Evolutionary conservation across 140 eudicot genomes (phyloP), one percentile per base, ranked within the genome.

Genomic region (Erigeron philadelphicus): DNA sequence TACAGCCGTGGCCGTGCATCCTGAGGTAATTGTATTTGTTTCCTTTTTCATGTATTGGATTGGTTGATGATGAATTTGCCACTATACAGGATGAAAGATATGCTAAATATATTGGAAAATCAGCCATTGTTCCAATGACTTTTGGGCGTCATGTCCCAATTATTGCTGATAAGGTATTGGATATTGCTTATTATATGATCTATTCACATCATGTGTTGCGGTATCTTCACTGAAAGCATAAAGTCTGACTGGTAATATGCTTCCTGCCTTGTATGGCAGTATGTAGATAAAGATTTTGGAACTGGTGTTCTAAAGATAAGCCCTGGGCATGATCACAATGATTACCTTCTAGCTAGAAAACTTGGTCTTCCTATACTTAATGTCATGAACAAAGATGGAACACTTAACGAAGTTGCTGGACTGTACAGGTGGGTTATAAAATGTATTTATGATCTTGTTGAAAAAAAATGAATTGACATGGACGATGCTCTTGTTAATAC

Each of bases 281-380:
- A 82, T 79, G 98, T 92, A 50, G 98, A 92, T 84, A 92, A 85
- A 81, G 95, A 92, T 64, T 92, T 92, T 83, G 98, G 98, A 70
- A 92, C 98, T 68, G 98, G 98, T 48, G 98, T 92, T 60, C 73
- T 92, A 66, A 92, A 92, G 79, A 92, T 92, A 80, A 92, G 98
- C 81, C 98, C 98, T 16, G 98, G 98, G 66, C 98, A 92, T 84
- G 98, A 92, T 79, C 98, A 92, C 81, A 92, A 92, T 70, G 96
- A 92, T 81, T 92, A 92, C 72, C 95, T 88, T 70, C 98, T 92
- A 76, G 98, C 98, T 62, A 88, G 96, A 59, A 92, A 92, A 75
- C 90, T 88, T 65, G 98, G 98, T 59, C 95, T 92, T 62, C 98
- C 98, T 31, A 88, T 92, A 68, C 98, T 92, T 8, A 88, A 81